Evolutionary conservation across 768 basidiomycete genomes (phyloP), one percentile per base, ranked within the genome.

Genomic region (Cystobasidium tubakii): DNA sequence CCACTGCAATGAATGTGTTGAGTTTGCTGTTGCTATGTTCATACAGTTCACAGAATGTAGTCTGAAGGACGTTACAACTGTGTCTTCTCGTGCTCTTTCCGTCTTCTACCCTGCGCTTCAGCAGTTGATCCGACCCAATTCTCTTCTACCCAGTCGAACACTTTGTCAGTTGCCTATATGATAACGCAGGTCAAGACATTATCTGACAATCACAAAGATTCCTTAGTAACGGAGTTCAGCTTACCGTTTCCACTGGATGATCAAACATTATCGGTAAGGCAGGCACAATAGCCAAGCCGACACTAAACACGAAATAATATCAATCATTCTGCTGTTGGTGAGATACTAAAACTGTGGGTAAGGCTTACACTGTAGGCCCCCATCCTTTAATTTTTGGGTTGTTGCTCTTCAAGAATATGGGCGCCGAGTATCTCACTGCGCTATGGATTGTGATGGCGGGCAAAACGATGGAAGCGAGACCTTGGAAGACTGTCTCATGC

Each of bases 371-470:
- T 27, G 72, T 73, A 12, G 72, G 72, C 3, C 72, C 72, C 75
- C 53, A 62, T 73, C 78, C 75, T 79, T 86, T 87, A 34, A 90
- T 75, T 50, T 85, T 84, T 10, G 84, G 84, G 78, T 85, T 89
- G 72, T 86, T 72, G 12, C 34, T 53, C 53, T 65, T 86, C 70
- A 77, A 76, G 54, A 90, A 89, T 1, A 86, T 85, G 73, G 86
- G 87, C 78, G 87, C 87, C 1, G 89, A 85, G 78, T 90, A 80
- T 73, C 85, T 86, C 57, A 92, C 90, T 4, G 88, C 86, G 0
- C 89, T 89, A 79, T 92, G 90, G 69, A 92, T 91, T 0, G 90
- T 92, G 73, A 92, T 85, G 0, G 90, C 90, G 1, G 90, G 90
- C 23, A 91, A 85, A 3, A 80, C 89, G 89, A 91, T 90, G 46